Percentiles rank a stretch among this genome's conserved stretches.
These are phyloP conservation scores for Tulasnella sp. DNA, from an alignment of 768 basidiomycete genomes.

Conservation along the genomic window DNA sequence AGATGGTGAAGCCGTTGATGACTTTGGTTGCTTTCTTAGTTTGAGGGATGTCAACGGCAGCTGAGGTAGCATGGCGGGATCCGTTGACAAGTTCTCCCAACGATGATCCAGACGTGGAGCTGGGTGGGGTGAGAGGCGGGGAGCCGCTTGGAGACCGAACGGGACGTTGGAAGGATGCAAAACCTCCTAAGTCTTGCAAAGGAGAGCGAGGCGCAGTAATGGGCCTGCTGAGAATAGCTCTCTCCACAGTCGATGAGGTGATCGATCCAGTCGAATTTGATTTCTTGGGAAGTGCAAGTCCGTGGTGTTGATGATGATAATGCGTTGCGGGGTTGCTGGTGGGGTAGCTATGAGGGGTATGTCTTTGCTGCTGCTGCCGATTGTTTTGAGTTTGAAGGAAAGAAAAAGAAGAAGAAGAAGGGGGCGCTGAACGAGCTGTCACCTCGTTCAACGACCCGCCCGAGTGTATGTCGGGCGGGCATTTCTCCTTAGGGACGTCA, in stretches of 20 bases:
- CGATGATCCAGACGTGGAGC: constrained; percentile 16
- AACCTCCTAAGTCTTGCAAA: background rate
- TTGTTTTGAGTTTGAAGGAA: constrained; percentile 8
- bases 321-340: background rate
- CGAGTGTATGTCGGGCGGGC: constrained; percentile 62
- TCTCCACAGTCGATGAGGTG: background rate
- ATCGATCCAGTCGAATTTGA: constrained; percentile 2
- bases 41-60: constrained; percentile 4
- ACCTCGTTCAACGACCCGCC: constrained; percentile 93
- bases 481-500: constrained; percentile 85
- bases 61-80: background rate
- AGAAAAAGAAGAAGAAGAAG: constrained; percentile 3
- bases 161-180: background rate
- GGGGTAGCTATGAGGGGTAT: background rate
- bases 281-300: background rate
- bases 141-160: background rate
- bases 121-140: constrained; percentile 22
- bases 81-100: constrained; percentile 15
- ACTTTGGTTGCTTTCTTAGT: background rate
- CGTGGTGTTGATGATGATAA: background rate
- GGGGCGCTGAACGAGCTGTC: constrained; percentile 74
- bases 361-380: background rate
- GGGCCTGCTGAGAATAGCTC: background rate
- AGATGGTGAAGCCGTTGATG: constrained; percentile 11
- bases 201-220: constrained; percentile 7